Evolutionary conservation across 805 yeast species (phyloP), one percentile per base, ranked within the genome.

Genomic region (Danielia oregonensis): DNA sequence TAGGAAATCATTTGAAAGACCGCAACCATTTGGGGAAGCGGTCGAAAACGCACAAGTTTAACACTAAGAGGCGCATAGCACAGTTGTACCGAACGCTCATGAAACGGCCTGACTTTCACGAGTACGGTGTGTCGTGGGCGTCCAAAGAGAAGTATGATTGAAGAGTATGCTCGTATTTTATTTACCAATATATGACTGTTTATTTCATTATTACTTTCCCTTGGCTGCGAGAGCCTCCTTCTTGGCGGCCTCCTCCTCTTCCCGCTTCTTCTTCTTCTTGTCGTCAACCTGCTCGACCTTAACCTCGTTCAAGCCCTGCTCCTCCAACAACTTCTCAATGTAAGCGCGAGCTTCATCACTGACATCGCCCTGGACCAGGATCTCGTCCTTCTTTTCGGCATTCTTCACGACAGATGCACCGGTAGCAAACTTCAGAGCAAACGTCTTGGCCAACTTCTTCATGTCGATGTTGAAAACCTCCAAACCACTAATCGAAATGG

Each of bases 341-440:
- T 83, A 84, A 5, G 66, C 83, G 55, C 85, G 94, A 18, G 88
- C 93, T 51, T 83, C 95, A 46, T 88, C 96, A 37, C 88, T 83
- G 28, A 89, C 93, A 61, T 91, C 97, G 51, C 97, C 97, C 65
- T 89, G 97, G 40, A 89, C 82, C 39, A 86, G 76, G 37, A 89
- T 78, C 55, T 89, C 97, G 43, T 91, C 96, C 57, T 84, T 86
- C 63, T 89, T 89, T 46, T 89, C 97, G 3, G 79, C 88, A 44
- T 79, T 85, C 63, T 89, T 89, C 4, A 88, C 80, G 10, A 89
- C 95, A 15, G 93, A 79, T 18, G 96, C 91, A 33, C 97, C 97
- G 6, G 97, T 89, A 10, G 97, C 97, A 55, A 91, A 89, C 59
- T 85, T 87, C 23, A 93, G 82, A 0, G 97, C 93, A 61, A 91